Base-by-base conservation (phyloP, 148 eudicot genomes). In the Beta vulgaris region DNA sequence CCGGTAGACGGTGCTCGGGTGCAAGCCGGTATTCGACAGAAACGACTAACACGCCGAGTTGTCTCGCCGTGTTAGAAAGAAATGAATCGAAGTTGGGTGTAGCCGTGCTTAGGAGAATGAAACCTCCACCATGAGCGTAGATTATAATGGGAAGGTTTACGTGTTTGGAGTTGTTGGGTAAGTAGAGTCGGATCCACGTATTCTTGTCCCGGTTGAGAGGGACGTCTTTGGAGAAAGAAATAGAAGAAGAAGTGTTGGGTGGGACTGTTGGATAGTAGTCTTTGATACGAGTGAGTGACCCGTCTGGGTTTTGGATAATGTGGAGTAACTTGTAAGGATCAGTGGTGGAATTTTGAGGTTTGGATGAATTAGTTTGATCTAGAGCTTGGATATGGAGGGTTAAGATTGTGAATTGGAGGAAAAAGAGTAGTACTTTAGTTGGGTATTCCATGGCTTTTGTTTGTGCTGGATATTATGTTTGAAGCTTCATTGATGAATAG, bases 1-100 rank as follows among this genome's bases (percentile, higher is more conserved):
- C 79, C 0, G 88, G 86, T 18, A 86, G 86, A 13, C 85, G 85
- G 53, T 81, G 64, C 25, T 81, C 85, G 5, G 88, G 88, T 18
- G 88, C 83, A 14, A 79, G 78, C 7, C 88, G 79, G 49, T 83
- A 83, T 7, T 85, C 82, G 14, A 85, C 64, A 1, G 88, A 85
- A 55, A 83, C 61, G 1, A 86, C 79, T 9, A 86, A 48, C 2
- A 84, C 85, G 14, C 32, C 7, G 21, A 72, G 76, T 46, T 68
- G 32, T 29, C 46, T 63, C 12, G 84, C 78, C 3, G 74, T 46
- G 18, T 59, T 48, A 5, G 79, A 71, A 67, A 82, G 79, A 60
- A 82, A 73, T 7, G 11, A 31, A 37, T 79, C 69, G 49, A n/a
- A 69, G 62, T 43, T 63, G 12, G 73, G 25, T 14, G 76, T 43